Percentiles rank a stretch among this genome's conserved stretches.
Conservation (phyloP, 352 stramenopile genomes). For the Globisporangium perplexum region DNA sequence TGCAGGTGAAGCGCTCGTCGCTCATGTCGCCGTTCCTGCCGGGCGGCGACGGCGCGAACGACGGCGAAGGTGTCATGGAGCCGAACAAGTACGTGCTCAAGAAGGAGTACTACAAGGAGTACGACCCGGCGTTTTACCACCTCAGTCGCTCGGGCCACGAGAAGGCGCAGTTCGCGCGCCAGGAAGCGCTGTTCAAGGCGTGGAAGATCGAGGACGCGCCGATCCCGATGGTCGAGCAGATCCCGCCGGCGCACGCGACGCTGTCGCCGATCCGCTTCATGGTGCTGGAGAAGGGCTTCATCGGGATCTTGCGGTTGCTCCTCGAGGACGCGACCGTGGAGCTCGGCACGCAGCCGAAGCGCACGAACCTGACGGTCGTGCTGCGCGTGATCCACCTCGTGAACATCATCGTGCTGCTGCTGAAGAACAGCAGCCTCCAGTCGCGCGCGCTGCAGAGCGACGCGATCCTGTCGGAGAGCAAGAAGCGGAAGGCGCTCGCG, state of each 20-base stretch:
- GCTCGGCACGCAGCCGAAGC: conserved; percentile 20
- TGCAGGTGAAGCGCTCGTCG: conserved; percentile 44
- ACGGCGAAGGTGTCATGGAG: conserved; percentile 48
- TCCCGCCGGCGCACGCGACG: conserved; percentile 51
- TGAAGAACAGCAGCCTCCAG: conserved; percentile 33
- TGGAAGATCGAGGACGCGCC: conserved; percentile 69
- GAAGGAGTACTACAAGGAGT: conserved; percentile 72
- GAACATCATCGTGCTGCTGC: conserved; percentile 57
- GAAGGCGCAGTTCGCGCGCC: conserved; percentile 69
- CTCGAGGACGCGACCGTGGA: conserved; percentile 49
- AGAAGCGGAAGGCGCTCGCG: conserved; percentile 37
- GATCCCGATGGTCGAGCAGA: conserved; percentile 57
- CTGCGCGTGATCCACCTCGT: conserved; percentile 60
- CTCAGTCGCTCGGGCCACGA: conserved; percentile 69
- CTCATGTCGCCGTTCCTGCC: conserved; percentile 24
- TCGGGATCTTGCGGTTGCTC: conserved; percentile 59
- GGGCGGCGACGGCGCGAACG: conserved; percentile 26
- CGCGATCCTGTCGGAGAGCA: conserved; percentile 31
- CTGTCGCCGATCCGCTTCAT: conserved; percentile 48
- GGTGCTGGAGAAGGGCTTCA: conserved; percentile 53
- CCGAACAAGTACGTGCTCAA: conserved; percentile 76
- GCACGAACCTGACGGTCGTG: conserved; percentile 65
- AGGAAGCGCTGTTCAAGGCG: conserved; percentile 78
- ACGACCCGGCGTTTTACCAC: conserved; percentile 79
- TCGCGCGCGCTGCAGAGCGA: conserved; percentile 16